These are phyloP conservation scores for Talaromyces adpressus DNA, from an alignment of 495 filamentous ascomycete species.

Conservation along the genomic window DNA sequence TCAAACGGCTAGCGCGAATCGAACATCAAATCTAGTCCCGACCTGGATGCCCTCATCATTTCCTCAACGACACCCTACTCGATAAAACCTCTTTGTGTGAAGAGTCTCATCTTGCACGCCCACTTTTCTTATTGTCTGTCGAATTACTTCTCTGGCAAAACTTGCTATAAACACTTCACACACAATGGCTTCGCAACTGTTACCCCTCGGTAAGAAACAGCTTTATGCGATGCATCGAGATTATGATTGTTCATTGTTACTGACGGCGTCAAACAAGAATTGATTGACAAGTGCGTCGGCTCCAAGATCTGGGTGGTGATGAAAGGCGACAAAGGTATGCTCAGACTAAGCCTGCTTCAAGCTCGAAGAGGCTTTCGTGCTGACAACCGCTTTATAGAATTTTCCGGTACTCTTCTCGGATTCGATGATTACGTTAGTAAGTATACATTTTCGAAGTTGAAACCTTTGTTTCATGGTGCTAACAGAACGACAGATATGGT, in stretches of 20 bases:
- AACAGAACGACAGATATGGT: constrained; percentile 73
- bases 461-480: neutral
- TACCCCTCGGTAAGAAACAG: constrained; percentile 56
- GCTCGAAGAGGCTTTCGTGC: neutral
- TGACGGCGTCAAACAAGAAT: constrained; percentile 47
- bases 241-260: constrained; percentile 14
- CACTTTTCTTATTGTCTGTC: neutral
- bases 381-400: constrained; percentile 53
- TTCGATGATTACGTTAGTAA: constrained; percentile 99
- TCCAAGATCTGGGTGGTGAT: constrained; percentile 98
- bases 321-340: constrained; percentile 94
- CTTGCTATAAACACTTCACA: neutral
- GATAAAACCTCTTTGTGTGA: neutral
- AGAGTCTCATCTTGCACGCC: neutral
- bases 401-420: constrained; percentile 84
- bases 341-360: neutral
- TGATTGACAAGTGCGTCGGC: constrained; percentile 98
- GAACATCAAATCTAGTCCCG: neutral
- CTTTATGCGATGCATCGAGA: constrained; percentile 1
- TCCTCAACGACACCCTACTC: neutral
- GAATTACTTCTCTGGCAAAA: neutral
- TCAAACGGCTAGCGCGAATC: neutral
- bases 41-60: neutral
- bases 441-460: constrained; percentile 31
- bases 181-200: constrained; percentile 70